phyloP scores from a whole-genome alignment of 2,329 filamentous ascomycete species.

The Neurospora sp. region DNA sequence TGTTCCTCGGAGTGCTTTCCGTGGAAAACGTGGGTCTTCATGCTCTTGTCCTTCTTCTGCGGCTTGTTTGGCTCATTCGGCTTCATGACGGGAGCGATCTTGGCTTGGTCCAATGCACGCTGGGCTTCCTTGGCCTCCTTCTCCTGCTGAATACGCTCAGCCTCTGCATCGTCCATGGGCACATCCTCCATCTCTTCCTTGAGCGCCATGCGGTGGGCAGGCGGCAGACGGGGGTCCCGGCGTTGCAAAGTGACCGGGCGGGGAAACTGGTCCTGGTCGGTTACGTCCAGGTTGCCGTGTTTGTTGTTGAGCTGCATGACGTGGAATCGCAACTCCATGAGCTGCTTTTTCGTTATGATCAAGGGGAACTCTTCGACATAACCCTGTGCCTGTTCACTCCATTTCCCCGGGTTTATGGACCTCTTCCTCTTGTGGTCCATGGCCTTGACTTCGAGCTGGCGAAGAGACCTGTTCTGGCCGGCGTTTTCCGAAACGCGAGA shows the following conservation, averaged over 20 bases:
- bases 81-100: conserved; percentile 77
- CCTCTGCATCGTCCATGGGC: conserved; percentile 46
- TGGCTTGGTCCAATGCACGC: conserved; percentile 76
- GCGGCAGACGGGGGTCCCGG: conserved; percentile 66
- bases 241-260: conserved; percentile 82
- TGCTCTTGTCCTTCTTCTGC: conserved; percentile 66
- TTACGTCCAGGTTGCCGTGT: conserved; percentile 54
- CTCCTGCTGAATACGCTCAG: conserved; percentile 55
- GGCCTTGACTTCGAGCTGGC: background rate
- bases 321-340: conserved; percentile 76
- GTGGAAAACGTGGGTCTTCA: conserved; percentile 71
- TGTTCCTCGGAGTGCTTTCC: conserved; percentile 71
- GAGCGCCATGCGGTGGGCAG: conserved; percentile 42
- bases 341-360: conserved; percentile 69
- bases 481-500: background rate
- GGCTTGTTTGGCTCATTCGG: conserved; percentile 42
- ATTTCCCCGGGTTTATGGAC: conserved; percentile 32
- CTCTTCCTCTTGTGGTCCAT: conserved; percentile 24
- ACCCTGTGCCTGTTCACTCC: conserved; percentile 40
- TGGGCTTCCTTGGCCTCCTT: conserved; percentile 77
- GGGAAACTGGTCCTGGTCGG: conserved; percentile 67
- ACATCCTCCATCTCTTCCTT: conserved; percentile 42
- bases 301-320: conserved; percentile 67
- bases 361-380: conserved; percentile 54
- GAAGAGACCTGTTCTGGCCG: background rate